Base-by-base conservation (phyloP, 768 basidiomycete species). In the Leucogyrophana mollusca region DNA sequence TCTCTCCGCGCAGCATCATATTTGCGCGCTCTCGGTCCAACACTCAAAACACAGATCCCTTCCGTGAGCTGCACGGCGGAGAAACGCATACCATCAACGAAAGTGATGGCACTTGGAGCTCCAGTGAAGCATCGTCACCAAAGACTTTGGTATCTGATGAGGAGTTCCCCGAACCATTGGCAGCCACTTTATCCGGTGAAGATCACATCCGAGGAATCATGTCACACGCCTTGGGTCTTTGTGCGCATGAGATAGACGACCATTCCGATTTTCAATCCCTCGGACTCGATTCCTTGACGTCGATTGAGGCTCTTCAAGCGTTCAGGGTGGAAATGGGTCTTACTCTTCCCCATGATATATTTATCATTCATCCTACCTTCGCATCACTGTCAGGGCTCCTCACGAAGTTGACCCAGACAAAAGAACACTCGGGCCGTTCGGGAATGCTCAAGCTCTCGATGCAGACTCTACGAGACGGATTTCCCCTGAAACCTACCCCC, bases 261-360 rank as follows among this genome's bases (percentile, higher is more conserved):
- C 73, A 75, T 14, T 56, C 62, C 0, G 72, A 78, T 17, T 65
- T 87, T 7, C 69, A 68, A 14, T 58, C 65, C 0, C 67, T 85
- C 11, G 84, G 85, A 3, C 61, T 87, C 17, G 83, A 87, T 53
- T 87, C 84, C 1, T 60, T 88, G 43, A 74, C 77, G 17, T 77
- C 79, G 1, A 82, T 87, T 46, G 86, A 88, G 53, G 74, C 73
- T 25, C 67, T 77, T 6, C 73, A 81, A 33, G 67, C 67, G 1
- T 54, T 86, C 33, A 67, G 68, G 48, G 60, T 62, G 4, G 68
- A 71, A 39, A 70, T 73, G 41, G 61, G 65, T 16, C 47, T 75
- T 24, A 58, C 68, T 3, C 55, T 85, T 9, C 74, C 83, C 1
- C 56, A 58, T 4, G 56, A 74, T 41, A 54, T 83, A 20, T 74